Conservation (phyloP, 768 basidiomycete species). For the Tulasnella sp. region DNA sequence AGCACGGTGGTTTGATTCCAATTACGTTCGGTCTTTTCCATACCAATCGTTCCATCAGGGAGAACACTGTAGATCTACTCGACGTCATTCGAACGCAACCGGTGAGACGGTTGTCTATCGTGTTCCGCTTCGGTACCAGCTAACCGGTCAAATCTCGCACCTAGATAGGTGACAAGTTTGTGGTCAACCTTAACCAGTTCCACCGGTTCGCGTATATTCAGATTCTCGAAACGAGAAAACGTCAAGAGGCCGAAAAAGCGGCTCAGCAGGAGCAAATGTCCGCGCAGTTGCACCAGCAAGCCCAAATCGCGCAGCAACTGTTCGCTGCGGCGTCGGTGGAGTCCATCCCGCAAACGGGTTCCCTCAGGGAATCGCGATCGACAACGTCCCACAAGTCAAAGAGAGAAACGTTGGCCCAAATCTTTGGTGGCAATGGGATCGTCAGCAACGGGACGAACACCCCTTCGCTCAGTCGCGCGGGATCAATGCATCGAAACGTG, state of each 20-base stretch:
- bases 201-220: slow-evolving; percentile 24
- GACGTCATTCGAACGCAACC: slow-evolving; percentile 65
- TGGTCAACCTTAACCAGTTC: slow-evolving; percentile 25
- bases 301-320: slow-evolving; percentile 7
- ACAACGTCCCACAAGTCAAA: not conserved
- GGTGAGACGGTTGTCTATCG: slow-evolving; percentile 34
- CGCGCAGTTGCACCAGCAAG: slow-evolving; percentile 1
- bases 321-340: slow-evolving; percentile 5
- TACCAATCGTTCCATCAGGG: slow-evolving; percentile 61
- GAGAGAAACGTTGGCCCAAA: not conserved
- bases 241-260: not conserved
- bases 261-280: slow-evolving; percentile 6
- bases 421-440: not conserved
- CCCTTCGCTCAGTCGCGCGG: not conserved
- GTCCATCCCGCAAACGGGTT: not conserved
- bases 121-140: not conserved
- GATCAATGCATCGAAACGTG: slow-evolving; percentile 4
- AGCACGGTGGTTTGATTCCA: slow-evolving; percentile 72
- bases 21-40: slow-evolving; percentile 89
- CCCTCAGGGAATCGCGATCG: not conserved
- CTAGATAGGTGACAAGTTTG: slow-evolving; percentile 25
- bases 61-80: slow-evolving; percentile 72
- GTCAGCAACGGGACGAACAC: not conserved
- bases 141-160: no score
- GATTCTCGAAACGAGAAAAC: slow-evolving; percentile 1